Conservation (phyloP, 2,329 filamentous ascomycete genomes). For the Aspergillus carbonarius region DNA sequence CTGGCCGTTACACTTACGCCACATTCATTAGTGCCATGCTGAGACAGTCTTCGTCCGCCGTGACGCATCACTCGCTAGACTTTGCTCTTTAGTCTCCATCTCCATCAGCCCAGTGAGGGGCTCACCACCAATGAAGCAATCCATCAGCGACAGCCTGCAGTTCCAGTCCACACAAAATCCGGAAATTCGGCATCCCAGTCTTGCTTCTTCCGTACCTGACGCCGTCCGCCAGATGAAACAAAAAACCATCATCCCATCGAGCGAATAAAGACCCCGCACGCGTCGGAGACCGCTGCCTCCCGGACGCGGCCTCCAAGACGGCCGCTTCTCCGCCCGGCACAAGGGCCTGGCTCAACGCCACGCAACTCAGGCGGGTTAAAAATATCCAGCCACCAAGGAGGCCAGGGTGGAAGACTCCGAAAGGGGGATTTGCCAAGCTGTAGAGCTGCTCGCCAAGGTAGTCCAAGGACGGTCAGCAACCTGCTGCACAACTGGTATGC, state of each 20-base stretch:
- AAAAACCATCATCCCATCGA: not conserved
- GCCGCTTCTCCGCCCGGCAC: not conserved
- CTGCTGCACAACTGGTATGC: not conserved
- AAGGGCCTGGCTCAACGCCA: not conserved
- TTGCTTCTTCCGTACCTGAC: not conserved
- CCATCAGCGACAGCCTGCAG: not conserved
- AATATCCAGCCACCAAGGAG: not conserved
- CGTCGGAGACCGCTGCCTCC: not conserved
- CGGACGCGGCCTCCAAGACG: not conserved
- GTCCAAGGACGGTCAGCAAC: not conserved
- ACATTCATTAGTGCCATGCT: not conserved
- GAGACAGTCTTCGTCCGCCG: not conserved
- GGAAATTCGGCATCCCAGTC: not conserved
- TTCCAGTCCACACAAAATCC: not conserved
- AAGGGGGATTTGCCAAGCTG: not conserved
- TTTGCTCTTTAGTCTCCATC: not conserved
- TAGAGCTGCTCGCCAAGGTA: not conserved
- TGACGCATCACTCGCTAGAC: not conserved
- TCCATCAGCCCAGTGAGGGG: not conserved
- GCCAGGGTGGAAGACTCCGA: not conserved
- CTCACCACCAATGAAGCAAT: not conserved
- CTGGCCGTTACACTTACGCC: not conserved
- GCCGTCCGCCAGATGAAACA: not conserved
- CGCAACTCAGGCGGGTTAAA: not conserved
- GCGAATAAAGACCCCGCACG: not conserved